Evolutionary conservation across 352 stramenopile genomes (phyloP).

Genomic region (Globisporangium echinulatum): DNA sequence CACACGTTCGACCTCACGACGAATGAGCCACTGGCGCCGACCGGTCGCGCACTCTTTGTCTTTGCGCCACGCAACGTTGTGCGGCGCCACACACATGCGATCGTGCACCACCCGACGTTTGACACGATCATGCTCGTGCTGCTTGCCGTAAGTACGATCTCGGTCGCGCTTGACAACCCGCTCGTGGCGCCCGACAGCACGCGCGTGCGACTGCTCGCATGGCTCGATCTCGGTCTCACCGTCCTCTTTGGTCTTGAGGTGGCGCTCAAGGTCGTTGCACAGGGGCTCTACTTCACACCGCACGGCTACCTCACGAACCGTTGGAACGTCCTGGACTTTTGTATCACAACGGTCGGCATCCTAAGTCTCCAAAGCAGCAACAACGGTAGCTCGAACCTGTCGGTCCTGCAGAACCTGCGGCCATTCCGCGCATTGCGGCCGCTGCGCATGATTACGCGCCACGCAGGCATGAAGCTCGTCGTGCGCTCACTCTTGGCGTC

Average conservation of each 20-base stretch:
- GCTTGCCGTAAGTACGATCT: slow-evolving; percentile 58
- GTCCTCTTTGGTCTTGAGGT: slow-evolving; percentile 84
- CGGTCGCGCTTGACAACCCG: slow-evolving; percentile 74
- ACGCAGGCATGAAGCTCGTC: slow-evolving; percentile 75
- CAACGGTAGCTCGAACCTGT: slow-evolving; percentile 60
- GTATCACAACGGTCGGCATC: slow-evolving; percentile 65
- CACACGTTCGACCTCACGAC: slow-evolving; percentile 51
- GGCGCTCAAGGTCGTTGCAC: slow-evolving; percentile 79
- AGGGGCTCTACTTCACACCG: slow-evolving; percentile 60
- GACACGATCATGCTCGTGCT: slow-evolving; percentile 63
- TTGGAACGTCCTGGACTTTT: slow-evolving; percentile 90
- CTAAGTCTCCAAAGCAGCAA: slow-evolving; percentile 44
- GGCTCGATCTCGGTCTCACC: slow-evolving; percentile 61
- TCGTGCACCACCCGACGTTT: slow-evolving; percentile 62
- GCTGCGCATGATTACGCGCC: slow-evolving; percentile 72
- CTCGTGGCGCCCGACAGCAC: slow-evolving; percentile 35
- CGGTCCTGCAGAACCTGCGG: slow-evolving; percentile 55
- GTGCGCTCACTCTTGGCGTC: slow-evolving; percentile 78
- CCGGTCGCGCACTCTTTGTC: slow-evolving; percentile 34
- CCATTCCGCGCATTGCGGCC: slow-evolving; percentile 76
- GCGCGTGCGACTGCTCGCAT: slow-evolving; percentile 42
- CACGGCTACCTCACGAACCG: slow-evolving; percentile 68
- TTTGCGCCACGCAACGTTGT: slow-evolving; percentile 42
- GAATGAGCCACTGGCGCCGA: slow-evolving; percentile 12
- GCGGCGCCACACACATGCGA: slow-evolving; percentile 28